These are phyloP conservation scores for Aspergillus fischeri DNA, from an alignment of 2,329 filamentous ascomycete species.

Conservation along the genomic window DNA sequence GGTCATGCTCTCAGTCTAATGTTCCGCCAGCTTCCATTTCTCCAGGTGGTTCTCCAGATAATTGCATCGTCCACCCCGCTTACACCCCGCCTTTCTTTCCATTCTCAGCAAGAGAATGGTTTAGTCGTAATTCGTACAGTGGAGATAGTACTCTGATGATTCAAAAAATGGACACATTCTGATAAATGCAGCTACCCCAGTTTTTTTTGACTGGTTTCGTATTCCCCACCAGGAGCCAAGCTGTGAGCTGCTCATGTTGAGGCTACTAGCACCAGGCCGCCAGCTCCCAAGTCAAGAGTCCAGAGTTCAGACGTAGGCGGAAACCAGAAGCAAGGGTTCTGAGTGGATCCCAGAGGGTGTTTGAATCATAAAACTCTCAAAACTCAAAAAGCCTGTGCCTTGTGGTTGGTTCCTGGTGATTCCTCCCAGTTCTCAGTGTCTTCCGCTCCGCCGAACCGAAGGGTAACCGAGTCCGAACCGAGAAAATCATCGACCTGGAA, in stretches of 20 bases:
- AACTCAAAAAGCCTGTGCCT: background rate
- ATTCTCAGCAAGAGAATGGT: background rate
- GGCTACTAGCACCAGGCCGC: no score
- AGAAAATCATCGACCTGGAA: background rate
- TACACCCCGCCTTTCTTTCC: background rate
- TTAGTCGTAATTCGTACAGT: no score
- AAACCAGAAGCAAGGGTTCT: background rate
- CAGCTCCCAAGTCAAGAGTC: no score
- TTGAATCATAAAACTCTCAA: background rate
- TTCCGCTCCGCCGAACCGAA: conserved; percentile 20
- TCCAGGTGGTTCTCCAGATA: background rate
- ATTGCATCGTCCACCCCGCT: background rate
- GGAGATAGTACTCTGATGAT: no score
- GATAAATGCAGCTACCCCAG: background rate
- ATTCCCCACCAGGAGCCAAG: background rate
- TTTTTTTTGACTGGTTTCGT: background rate
- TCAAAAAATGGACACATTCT: no score
- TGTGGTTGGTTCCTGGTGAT: background rate
- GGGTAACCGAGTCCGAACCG: background rate
- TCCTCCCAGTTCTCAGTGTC: background rate
- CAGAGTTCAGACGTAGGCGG: background rate
- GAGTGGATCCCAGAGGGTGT: background rate
- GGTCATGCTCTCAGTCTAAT: background rate
- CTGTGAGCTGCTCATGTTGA: background rate
- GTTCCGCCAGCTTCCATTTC: background rate